Evolutionary conservation across 192 early-diverging fungal genomes (phyloP).

Genomic region (Entrophospora sp.): DNA sequence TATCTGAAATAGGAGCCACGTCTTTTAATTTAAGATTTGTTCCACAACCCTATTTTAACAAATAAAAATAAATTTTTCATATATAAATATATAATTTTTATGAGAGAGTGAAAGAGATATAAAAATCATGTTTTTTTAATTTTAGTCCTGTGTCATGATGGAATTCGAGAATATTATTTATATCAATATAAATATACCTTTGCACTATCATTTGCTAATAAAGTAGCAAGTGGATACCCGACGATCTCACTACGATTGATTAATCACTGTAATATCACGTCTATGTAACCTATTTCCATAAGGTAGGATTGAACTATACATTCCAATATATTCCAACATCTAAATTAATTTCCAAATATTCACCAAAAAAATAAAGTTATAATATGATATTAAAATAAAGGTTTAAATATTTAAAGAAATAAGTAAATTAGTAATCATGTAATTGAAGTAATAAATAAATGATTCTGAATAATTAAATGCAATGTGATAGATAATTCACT

Average conservation of each 20-base stretch:
- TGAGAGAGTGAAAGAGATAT: too few relatives aligned
- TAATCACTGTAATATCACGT: slow-evolving; percentile 83
- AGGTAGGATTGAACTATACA: slow-evolving; percentile 79
- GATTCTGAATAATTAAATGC: too few relatives aligned
- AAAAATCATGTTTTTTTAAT: slow-evolving; percentile 61
- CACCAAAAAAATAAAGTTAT: too few relatives aligned
- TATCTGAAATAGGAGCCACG: slow-evolving; percentile 78
- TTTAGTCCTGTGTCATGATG: slow-evolving; percentile 59
- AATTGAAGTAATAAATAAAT: background rate
- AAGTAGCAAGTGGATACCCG: slow-evolving; percentile 90
- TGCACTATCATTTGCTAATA: slow-evolving; percentile 97
- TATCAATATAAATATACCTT: slow-evolving; percentile 94
- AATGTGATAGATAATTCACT: too few relatives aligned
- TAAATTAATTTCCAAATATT: slow-evolving; percentile 22
- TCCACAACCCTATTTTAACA: slow-evolving; percentile 52
- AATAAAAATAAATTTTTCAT: background rate
- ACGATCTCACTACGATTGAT: slow-evolving; percentile 97
- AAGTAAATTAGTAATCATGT: background rate
- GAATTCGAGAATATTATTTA: slow-evolving; percentile 75
- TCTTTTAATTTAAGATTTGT: slow-evolving; percentile 66
- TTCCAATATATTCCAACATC: slow-evolving; percentile 91
- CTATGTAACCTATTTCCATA: slow-evolving; percentile 95
- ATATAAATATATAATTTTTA: too few relatives aligned
- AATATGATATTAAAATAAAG: too few relatives aligned
- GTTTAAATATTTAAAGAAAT: too few relatives aligned